Conservation (phyloP, 192 early-diverging fungal species). For the Dispira parvispora region DNA sequence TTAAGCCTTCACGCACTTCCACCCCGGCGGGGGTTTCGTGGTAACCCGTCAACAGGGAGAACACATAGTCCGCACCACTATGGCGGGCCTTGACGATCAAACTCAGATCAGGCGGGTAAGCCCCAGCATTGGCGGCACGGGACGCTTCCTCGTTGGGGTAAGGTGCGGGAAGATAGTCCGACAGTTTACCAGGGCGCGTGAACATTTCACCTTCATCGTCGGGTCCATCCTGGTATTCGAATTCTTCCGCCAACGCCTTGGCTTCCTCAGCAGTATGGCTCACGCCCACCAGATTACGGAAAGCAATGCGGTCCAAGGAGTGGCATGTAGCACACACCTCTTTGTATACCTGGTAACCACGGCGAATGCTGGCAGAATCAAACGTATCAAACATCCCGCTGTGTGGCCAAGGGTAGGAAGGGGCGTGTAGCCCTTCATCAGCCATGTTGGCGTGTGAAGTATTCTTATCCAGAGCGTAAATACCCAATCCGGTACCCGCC, state of each 20-base stretch:
- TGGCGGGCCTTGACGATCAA: slow-evolving; percentile 90
- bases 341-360: slow-evolving; percentile 97
- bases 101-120: slow-evolving; percentile 87
- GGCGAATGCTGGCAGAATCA: slow-evolving; percentile 93
- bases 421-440: slow-evolving; percentile 83
- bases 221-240: slow-evolving; percentile 83
- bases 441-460: slow-evolving; percentile 62
- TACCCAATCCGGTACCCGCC: slow-evolving; percentile 27
- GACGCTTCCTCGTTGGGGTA: slow-evolving; percentile 97
- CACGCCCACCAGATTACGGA: slow-evolving; percentile 91
- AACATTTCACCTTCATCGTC: slow-evolving; percentile 87
- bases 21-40: slow-evolving; percentile 88
- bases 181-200: slow-evolving; percentile 80
- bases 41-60: slow-evolving; percentile 88
- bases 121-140: slow-evolving; percentile 88
- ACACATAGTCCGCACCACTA: slow-evolving; percentile 89
- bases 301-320: slow-evolving; percentile 83
- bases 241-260: slow-evolving; percentile 85
- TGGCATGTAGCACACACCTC: slow-evolving; percentile 97
- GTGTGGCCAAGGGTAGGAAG: slow-evolving; percentile 80
- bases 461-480: slow-evolving; percentile 30
- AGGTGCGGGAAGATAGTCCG: slow-evolving; percentile 76
- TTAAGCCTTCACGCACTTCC: slow-evolving; percentile 80
- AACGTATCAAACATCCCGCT: slow-evolving; percentile 65
- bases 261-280: slow-evolving; percentile 84